phyloP scores from a whole-genome alignment of 2,329 filamentous ascomycete genomes.

The Coniochaeta sp. region DNA sequence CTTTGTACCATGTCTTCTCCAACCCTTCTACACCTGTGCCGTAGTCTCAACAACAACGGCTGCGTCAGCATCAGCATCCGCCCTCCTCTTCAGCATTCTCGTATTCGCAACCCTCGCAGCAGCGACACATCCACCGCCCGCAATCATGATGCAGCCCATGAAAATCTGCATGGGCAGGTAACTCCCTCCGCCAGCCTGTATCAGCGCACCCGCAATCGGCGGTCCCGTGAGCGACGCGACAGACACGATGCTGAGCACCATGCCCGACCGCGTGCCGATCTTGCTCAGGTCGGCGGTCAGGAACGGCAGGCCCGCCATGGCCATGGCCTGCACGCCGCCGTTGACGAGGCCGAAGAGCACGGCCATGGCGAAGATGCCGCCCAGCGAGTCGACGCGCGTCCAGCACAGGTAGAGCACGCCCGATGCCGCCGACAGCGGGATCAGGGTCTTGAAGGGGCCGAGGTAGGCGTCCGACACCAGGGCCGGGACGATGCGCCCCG shows the following conservation, averaged over 20 bases:
- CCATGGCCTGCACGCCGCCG: conserved; percentile 41
- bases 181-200: neutral
- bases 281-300: conserved; percentile 23
- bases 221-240: conserved; percentile 20
- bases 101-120: neutral
- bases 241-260: conserved; percentile 25
- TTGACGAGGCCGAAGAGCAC: conserved; percentile 42
- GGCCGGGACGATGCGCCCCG: conserved; percentile 45
- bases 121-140: neutral
- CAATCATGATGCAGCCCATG: neutral
- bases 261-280: conserved; percentile 25
- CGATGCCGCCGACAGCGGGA: neutral
- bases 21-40: neutral
- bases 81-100: neutral
- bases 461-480: conserved; percentile 42
- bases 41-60: neutral
- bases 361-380: neutral
- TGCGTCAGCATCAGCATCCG: neutral
- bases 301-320: conserved; percentile 40
- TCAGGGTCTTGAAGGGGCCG: conserved; percentile 31
- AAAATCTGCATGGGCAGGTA: neutral
- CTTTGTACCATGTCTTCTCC: neutral
- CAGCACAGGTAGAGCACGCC: neutral
- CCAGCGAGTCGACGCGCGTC: neutral
- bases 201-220: conserved; percentile 10